Evolutionary conservation across 306 rosid species (phyloP).

Genomic region (Carpinus fangiana): DNA sequence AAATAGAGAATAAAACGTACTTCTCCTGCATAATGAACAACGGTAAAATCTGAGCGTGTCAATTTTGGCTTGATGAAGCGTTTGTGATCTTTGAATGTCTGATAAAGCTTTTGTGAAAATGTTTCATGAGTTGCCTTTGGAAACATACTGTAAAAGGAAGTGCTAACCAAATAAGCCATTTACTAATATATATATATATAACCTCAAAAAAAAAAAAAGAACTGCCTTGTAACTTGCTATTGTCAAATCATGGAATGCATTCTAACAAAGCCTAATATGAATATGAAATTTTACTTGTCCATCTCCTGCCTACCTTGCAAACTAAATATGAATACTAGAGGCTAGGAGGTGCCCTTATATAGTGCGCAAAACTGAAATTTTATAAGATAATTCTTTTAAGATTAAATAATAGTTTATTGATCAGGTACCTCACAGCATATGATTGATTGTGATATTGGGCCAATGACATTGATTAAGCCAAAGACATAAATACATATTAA

Average conservation of each 20-base stretch:
- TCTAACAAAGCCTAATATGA: not conserved
- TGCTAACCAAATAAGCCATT: constrained; percentile 11
- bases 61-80: constrained; percentile 94
- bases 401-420: not conserved
- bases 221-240: not conserved
- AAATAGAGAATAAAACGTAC: constrained; percentile 48
- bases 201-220: not conserved
- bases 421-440: not conserved
- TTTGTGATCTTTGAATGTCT: constrained; percentile 77
- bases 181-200: not conserved
- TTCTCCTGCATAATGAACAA: constrained; percentile 93
- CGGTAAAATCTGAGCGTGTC: constrained; percentile 77
- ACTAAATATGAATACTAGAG: not conserved
- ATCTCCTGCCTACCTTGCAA: not conserved
- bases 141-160: constrained; percentile 66
- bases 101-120: constrained; percentile 83
- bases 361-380: not conserved
- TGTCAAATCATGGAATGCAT: not conserved
- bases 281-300: not conserved
- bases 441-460: not conserved
- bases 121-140: constrained; percentile 94
- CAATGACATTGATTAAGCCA: constrained; percentile 5
- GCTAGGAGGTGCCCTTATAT: not conserved
- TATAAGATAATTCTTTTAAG: too few relatives aligned
- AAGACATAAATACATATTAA: not conserved